phyloP scores from a whole-genome alignment of 2,329 filamentous ascomycete genomes.

The Penicillium sumatraense region DNA sequence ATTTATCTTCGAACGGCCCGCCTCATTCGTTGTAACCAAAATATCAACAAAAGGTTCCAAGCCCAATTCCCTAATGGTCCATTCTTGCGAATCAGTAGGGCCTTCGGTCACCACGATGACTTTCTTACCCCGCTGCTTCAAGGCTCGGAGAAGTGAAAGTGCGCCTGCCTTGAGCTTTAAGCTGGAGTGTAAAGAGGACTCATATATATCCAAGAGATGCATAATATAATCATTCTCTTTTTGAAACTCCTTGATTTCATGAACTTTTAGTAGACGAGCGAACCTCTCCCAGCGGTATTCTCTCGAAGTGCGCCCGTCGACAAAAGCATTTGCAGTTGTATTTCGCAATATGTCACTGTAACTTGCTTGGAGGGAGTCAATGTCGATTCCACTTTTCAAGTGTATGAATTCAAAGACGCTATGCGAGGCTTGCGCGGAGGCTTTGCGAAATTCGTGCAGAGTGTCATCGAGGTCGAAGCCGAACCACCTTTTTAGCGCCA shows the following conservation, averaged over 20 bases:
- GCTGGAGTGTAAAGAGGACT: slow-evolving; percentile 12
- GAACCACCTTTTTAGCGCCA: slow-evolving; percentile 40
- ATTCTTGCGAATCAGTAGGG: slow-evolving; percentile 53
- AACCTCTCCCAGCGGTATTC: slow-evolving; percentile 52
- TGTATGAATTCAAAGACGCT: slow-evolving; percentile 39
- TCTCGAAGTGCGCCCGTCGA: slow-evolving; percentile 50
- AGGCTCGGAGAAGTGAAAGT: slow-evolving; percentile 35
- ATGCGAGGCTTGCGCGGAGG: slow-evolving; percentile 42
- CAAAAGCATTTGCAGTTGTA: slow-evolving; percentile 48
- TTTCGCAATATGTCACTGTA: slow-evolving; percentile 42
- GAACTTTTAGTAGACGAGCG: slow-evolving; percentile 32
- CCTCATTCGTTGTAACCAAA: slow-evolving; percentile 39
- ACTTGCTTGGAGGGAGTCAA: slow-evolving; percentile 17
- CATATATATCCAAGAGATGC: slow-evolving; percentile 18
- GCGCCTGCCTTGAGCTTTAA: slow-evolving; percentile 46
- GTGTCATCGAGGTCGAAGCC: slow-evolving; percentile 57
- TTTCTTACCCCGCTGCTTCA: slow-evolving; percentile 44
- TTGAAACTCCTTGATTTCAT: slow-evolving; percentile 8
- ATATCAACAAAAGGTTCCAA: slow-evolving; percentile 33
- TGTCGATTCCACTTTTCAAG: slow-evolving; percentile 10
- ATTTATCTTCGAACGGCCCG: slow-evolving; percentile 37
- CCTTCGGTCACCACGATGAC: slow-evolving; percentile 54
- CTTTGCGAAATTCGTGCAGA: slow-evolving; percentile 52
- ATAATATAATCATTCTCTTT: slow-evolving; percentile 2
- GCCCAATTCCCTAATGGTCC: slow-evolving; percentile 44